A percentile compares a stretch with the other conserved stretches of the same genome.
Evolutionary conservation across 495 filamentous ascomycete genomes (phyloP).

Genomic region (Haplographium delicatum): DNA sequence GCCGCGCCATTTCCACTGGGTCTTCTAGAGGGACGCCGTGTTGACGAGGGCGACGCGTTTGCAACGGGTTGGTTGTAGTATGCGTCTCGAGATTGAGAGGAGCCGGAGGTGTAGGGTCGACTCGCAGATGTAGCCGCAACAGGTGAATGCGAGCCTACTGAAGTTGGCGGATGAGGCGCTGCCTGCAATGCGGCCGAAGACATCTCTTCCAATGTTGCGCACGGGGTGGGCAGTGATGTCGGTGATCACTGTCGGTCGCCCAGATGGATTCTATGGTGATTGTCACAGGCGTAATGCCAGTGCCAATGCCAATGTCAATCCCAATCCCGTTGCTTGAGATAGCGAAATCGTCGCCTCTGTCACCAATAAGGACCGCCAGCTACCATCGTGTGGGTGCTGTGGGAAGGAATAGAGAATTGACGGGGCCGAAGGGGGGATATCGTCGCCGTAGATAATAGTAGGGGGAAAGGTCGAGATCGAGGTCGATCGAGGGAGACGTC

Average conservation of each 20-base stretch:
- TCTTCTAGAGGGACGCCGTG: conserved; percentile 37
- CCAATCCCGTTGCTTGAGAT: conserved; percentile 21
- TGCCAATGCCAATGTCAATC: too few relatives aligned
- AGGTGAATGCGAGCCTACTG: conserved; percentile 41
- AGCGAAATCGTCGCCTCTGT: conserved; percentile 23
- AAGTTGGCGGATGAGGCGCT: conserved; percentile 45
- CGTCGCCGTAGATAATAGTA: too few relatives aligned
- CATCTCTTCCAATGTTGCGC: conserved; percentile 31
- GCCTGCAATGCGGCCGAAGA: conserved; percentile 54
- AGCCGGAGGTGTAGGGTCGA: conserved; percentile 38
- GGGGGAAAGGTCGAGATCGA: too few relatives aligned
- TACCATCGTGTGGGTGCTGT: conserved; percentile 24
- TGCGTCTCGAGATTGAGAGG: conserved; percentile 28
- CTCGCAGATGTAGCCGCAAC: conserved; percentile 38
- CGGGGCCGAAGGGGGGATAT: too few relatives aligned
- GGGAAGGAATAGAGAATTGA: not conserved
- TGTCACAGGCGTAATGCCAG: conserved; percentile 5
- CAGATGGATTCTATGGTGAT: conserved; percentile 2
- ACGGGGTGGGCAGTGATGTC: conserved; percentile 11
- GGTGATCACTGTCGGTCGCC: conserved; percentile 1
- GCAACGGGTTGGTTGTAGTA: conserved; percentile 27
- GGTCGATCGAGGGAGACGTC: too few relatives aligned
- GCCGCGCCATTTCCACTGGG: conserved; percentile 50
- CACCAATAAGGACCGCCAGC: conserved; percentile 24
- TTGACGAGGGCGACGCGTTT: conserved; percentile 38